Percentiles rank a stretch among this genome's conserved stretches.
Conservation (phyloP, 495 filamentous ascomycete genomes). For the Aspergillus nanangensis region DNA sequence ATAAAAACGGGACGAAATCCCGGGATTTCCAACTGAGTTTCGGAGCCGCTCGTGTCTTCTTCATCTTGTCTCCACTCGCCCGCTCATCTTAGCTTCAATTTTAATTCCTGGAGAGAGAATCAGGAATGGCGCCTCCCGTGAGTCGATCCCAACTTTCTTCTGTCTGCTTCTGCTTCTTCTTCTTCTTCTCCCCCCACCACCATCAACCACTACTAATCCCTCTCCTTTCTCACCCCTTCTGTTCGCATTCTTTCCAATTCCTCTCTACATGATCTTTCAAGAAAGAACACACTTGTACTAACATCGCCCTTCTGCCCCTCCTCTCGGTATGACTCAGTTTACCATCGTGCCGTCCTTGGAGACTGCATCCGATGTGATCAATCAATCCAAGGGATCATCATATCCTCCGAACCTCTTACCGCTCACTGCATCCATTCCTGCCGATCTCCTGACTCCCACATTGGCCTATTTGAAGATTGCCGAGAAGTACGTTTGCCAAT, state of each 20-base stretch:
- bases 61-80: slow-evolving; percentile 8
- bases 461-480: slow-evolving; percentile 87
- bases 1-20: too few species aligned
- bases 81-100: not conserved
- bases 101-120: too few species aligned
- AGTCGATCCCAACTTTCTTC: slow-evolving; percentile 8
- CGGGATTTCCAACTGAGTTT: too few species aligned
- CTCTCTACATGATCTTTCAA: too few species aligned
- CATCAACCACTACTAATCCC: not conserved
- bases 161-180: not conserved
- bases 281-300: not conserved
- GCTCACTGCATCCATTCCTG: slow-evolving; percentile 77
- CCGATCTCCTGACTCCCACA: slow-evolving; percentile 88
- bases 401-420: slow-evolving; percentile 80
- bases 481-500: slow-evolving; percentile 60
- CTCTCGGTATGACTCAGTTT: slow-evolving; percentile 24
- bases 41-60: not conserved
- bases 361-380: slow-evolving; percentile 47
- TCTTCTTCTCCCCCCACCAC: not conserved
- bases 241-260: too few species aligned
- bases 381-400: slow-evolving; percentile 39
- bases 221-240: too few species aligned
- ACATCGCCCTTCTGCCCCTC: too few species aligned
- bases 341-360: slow-evolving; percentile 38
- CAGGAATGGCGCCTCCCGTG: slow-evolving; percentile 37